A percentile compares a stretch with the other conserved stretches of the same genome.
Evolutionary conservation across 2,329 filamentous ascomycete species (phyloP).

Genomic region (Colletotrichum sp.): DNA sequence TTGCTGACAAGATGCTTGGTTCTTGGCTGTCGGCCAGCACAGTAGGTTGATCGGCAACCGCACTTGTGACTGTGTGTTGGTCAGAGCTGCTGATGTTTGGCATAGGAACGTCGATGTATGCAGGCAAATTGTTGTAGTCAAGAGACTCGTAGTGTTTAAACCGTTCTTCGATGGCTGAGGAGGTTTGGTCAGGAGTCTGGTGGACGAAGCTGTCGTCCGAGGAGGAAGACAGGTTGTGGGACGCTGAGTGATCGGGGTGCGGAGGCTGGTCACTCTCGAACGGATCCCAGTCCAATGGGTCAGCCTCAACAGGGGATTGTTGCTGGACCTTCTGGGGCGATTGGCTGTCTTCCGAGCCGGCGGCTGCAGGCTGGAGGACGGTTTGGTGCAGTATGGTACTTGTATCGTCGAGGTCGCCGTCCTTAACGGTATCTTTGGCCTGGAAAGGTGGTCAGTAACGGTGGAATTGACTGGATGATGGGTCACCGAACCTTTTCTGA

Average conservation of each 20-base stretch:
- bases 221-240: neutral
- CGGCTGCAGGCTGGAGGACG: neutral
- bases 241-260: neutral
- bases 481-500: neutral
- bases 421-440: neutral
- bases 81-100: neutral
- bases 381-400: rapidly evolving
- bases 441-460: neutral
- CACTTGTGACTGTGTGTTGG: neutral
- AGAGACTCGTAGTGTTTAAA: neutral
- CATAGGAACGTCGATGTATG: neutral
- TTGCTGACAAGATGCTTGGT: neutral
- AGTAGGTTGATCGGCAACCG: neutral
- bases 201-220: neutral
- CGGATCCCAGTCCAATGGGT: neutral
- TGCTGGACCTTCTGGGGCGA: neutral
- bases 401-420: neutral
- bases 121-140: neutral
- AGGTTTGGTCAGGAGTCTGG: neutral
- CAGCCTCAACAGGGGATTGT: neutral
- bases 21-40: neutral
- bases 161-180: neutral
- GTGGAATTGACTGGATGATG: neutral
- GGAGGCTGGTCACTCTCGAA: neutral
- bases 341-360: neutral